Evolutionary conservation across 2,329 filamentous ascomycete species (phyloP).

Genomic region (Pseudonectria buxi): DNA sequence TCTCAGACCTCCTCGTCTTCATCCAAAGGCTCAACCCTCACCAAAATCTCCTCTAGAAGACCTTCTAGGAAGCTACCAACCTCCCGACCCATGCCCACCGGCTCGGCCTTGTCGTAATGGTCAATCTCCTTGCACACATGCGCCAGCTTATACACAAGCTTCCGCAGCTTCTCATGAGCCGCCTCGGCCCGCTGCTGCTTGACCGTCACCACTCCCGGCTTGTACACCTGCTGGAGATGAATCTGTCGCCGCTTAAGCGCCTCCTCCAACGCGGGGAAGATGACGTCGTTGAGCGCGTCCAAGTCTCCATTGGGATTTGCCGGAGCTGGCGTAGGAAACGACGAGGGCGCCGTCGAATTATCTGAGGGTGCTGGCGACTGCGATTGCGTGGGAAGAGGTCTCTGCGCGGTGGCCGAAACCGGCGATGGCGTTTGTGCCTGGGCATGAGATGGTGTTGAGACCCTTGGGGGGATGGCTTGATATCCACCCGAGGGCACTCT

Average conservation of each 20-base stretch:
- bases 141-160: conserved; percentile 74
- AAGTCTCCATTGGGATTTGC: conserved; percentile 60
- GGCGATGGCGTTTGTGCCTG: too few species aligned
- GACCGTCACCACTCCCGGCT: conserved; percentile 41
- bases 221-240: conserved; percentile 48
- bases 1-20: conserved; percentile 48
- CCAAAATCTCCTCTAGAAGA: conserved; percentile 86
- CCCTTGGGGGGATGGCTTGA: conserved; percentile 19
- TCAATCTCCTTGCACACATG: conserved; percentile 87
- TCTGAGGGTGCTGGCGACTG: conserved; percentile 27
- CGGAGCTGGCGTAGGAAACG: conserved; percentile 52
- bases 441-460: conserved; percentile 9
- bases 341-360: conserved; percentile 31
- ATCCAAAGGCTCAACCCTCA: conserved; percentile 82
- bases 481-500: conserved; percentile 21
- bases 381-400: conserved; percentile 24
- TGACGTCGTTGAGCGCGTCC: conserved; percentile 82
- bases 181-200: conserved; percentile 62
- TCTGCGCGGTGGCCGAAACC: conserved; percentile 16
- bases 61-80: conserved; percentile 87
- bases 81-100: conserved; percentile 89
- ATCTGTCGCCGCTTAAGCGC: conserved; percentile 74
- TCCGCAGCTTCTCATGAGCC: conserved; percentile 75
- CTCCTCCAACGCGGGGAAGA: conserved; percentile 86
- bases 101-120: conserved; percentile 74